Conservation (phyloP, 2,329 filamentous ascomycete genomes). For the Cordyceps farinosa region DNA sequence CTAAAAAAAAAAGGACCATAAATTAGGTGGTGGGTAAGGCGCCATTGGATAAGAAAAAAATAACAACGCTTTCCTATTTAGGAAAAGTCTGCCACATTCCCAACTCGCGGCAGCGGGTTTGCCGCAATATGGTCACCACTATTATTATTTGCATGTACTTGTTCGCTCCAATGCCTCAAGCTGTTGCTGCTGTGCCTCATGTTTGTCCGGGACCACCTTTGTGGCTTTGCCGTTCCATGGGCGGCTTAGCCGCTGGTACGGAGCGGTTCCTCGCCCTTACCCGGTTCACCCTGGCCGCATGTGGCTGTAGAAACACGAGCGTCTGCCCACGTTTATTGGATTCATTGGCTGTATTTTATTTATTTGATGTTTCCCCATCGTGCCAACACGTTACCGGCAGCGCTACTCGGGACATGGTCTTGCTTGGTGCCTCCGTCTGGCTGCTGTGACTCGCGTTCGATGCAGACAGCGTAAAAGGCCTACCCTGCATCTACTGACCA, state of each 20-base stretch:
- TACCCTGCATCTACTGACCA: background rate
- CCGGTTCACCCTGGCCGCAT: no score
- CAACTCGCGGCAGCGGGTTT: background rate
- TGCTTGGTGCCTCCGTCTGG: no score
- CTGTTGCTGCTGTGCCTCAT: background rate
- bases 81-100: background rate
- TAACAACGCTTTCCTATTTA: constrained; percentile 15
- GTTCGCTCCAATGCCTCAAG: background rate
- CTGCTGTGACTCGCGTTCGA: no score
- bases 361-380: no score
- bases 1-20: constrained; percentile 9
- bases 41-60: constrained; percentile 1
- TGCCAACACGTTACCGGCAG: no score
- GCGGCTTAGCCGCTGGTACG: background rate
- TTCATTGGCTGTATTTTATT: no score
- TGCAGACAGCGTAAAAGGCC: no score
- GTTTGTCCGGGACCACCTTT: background rate
- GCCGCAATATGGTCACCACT: background rate
- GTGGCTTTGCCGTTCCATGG: background rate
- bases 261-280: background rate
- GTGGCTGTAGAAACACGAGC: no score
- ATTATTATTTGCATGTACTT: background rate
- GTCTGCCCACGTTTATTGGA: no score
- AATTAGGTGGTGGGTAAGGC: background rate
- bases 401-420: no score